phyloP scores from a whole-genome alignment of 805 yeast genomes.

The Komagataella kurtzmanii region DNA sequence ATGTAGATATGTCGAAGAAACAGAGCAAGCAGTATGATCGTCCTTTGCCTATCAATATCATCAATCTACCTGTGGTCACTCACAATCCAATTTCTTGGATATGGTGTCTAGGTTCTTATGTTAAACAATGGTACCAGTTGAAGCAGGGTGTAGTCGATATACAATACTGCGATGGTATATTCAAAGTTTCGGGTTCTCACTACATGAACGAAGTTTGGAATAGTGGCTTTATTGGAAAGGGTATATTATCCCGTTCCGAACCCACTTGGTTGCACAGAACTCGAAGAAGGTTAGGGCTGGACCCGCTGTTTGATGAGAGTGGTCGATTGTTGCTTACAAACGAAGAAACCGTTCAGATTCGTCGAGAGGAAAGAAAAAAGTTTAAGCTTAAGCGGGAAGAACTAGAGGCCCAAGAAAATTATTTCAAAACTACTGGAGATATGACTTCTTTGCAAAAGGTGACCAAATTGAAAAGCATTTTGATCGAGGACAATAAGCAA shows the following conservation, averaged over 20 bases:
- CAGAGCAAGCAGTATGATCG: conserved; percentile 4
- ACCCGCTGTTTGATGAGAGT: conserved; percentile 3
- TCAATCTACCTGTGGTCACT: conserved; percentile 23
- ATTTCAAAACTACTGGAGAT: conserved; percentile 13
- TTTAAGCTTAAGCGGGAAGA: conserved; percentile 60
- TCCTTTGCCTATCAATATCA: conserved; percentile 27
- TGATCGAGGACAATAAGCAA: conserved; percentile 7
- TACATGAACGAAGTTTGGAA: conserved; percentile 59
- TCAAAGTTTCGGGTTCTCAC: conserved; percentile 25
- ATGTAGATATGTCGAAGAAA: conserved; percentile 1
- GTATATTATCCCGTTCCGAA: conserved; percentile 77
- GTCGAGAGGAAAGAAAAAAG: conserved; percentile 59
- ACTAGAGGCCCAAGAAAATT: conserved; percentile 33
- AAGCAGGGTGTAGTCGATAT: neutral
- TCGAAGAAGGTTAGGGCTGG: conserved; percentile 35
- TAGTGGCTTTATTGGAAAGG: conserved; percentile 90
- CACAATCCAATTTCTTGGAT: conserved; percentile 36
- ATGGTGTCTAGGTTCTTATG: conserved; percentile 15
- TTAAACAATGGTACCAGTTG: conserved; percentile 4
- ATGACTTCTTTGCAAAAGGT: conserved; percentile 15
- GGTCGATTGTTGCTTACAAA: conserved; percentile 22
- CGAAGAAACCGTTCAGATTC: conserved; percentile 65
- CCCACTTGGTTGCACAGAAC: conserved; percentile 82
- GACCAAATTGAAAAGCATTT: conserved; percentile 10
- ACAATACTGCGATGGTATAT: conserved; percentile 13